These are phyloP conservation scores for Bullera alba DNA, from an alignment of 768 basidiomycete genomes.

Conservation along the genomic window DNA sequence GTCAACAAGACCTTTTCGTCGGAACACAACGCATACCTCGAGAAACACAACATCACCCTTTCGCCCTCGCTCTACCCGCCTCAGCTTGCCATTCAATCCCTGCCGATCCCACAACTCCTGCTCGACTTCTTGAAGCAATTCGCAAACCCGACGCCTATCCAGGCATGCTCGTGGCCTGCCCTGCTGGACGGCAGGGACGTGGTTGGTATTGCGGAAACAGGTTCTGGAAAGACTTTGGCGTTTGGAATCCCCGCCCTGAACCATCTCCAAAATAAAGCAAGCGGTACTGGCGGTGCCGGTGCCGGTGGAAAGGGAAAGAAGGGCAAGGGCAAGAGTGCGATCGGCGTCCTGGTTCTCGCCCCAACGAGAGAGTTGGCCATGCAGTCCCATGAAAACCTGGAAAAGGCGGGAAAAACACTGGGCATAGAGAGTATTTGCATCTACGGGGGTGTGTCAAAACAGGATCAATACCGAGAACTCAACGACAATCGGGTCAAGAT, in stretches of 20 bases:
- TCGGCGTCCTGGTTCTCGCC: slow-evolving; percentile 65
- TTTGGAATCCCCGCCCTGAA: slow-evolving; percentile 88
- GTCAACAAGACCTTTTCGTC: slow-evolving; percentile 39
- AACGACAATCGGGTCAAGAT: slow-evolving; percentile 58
- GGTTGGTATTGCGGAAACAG: slow-evolving; percentile 94
- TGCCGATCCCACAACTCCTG: slow-evolving; percentile 62
- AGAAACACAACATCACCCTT: slow-evolving; percentile 67
- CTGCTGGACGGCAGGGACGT: slow-evolving; percentile 66
- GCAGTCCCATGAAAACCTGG: slow-evolving; percentile 82
- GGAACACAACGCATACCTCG: slow-evolving; percentile 61
- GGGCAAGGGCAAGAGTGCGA: slow-evolving; percentile 38
- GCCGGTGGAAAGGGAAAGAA: slow-evolving; percentile 10
- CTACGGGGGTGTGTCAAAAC: slow-evolving; percentile 92
- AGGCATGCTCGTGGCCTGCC: slow-evolving; percentile 90
- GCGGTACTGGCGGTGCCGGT: neutral
- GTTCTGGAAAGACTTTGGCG: slow-evolving; percentile 84
- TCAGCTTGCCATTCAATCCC: slow-evolving; percentile 62
- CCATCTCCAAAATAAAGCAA: slow-evolving; percentile 50
- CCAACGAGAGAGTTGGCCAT: slow-evolving; percentile 95
- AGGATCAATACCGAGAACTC: slow-evolving; percentile 66
- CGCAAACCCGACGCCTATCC: slow-evolving; percentile 86
- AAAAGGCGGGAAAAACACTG: slow-evolving; percentile 61
- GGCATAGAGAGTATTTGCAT: slow-evolving; percentile 76
- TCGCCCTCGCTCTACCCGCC: slow-evolving; percentile 56
- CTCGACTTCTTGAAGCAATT: slow-evolving; percentile 62